Evolutionary conservation across 805 yeast genomes (phyloP).

Genomic region (Wickerhamomyces subpelliculosus): DNA sequence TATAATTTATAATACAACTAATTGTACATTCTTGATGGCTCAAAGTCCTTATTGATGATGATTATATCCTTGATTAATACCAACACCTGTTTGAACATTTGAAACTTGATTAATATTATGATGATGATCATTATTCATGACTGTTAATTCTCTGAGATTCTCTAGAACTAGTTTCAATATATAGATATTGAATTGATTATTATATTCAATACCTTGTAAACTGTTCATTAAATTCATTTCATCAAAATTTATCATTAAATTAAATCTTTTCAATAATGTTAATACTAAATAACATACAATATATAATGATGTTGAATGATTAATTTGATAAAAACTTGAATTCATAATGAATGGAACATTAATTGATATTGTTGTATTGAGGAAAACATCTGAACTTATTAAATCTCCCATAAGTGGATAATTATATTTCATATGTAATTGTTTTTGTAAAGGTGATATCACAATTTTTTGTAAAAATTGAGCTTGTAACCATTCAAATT

Average conservation of each 20-base stretch:
- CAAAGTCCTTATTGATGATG: too few relatives aligned
- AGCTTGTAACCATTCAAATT: neutral
- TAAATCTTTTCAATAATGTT: neutral
- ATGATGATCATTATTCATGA: neutral
- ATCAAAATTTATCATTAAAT: neutral
- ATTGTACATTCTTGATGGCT: too few relatives aligned
- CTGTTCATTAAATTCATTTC: slow-evolving; percentile 15
- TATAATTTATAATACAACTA: too few relatives aligned
- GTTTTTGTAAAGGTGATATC: neutral
- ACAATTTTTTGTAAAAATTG: neutral
- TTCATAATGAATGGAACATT: neutral
- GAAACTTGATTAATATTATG: too few relatives aligned
- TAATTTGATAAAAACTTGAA: neutral
- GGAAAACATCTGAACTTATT: neutral
- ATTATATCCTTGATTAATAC: too few relatives aligned
- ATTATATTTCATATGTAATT: neutral
- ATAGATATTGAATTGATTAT: slow-evolving; percentile 17
- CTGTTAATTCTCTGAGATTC: neutral
- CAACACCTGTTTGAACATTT: too few relatives aligned
- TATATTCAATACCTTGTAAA: slow-evolving; percentile 14
- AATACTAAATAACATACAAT: neutral
- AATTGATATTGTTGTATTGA: neutral
- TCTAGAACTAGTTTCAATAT: slow-evolving; percentile 12
- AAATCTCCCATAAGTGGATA: neutral
- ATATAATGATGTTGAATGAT: neutral